Evolutionary conservation across 75 land plant genomes (phyloP).

Genomic region (Larix kaempferi): DNA sequence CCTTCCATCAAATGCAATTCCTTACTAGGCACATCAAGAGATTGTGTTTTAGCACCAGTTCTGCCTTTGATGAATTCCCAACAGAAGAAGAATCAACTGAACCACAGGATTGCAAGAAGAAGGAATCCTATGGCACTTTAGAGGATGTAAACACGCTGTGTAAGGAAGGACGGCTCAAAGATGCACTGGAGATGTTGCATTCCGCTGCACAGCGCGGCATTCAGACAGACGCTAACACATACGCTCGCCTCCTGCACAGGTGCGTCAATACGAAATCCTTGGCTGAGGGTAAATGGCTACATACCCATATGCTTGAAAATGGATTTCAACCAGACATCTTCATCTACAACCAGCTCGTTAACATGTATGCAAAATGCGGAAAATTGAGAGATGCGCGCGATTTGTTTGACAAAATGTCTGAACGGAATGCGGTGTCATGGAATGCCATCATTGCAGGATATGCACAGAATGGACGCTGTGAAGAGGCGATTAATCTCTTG

Average conservation of each 20-base stretch:
- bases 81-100: not conserved
- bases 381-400: conserved; percentile 28
- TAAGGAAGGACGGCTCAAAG: too few species aligned
- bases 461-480: conserved; percentile 30
- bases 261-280: too few species aligned
- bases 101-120: not conserved
- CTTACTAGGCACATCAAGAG: not conserved
- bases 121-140: too few species aligned
- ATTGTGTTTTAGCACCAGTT: not conserved
- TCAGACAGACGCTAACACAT: too few species aligned
- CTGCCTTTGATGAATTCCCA: not conserved
- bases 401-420: conserved; percentile 46
- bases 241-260: too few species aligned
- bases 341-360: conserved; percentile 53
- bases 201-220: too few species aligned
- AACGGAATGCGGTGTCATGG: conserved; percentile 60
- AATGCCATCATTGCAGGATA: conserved; percentile 61
- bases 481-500: conserved; percentile 35
- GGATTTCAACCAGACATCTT: conserved; percentile 30
- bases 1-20: not conserved
- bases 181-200: too few species aligned
- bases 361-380: conserved; percentile 41
- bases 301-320: too few species aligned
- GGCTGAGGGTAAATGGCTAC: too few species aligned
- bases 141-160: too few species aligned